Evolutionary conservation across 345 rosid genomes (phyloP).

Genomic region (Euphorbia lathyris): DNA sequence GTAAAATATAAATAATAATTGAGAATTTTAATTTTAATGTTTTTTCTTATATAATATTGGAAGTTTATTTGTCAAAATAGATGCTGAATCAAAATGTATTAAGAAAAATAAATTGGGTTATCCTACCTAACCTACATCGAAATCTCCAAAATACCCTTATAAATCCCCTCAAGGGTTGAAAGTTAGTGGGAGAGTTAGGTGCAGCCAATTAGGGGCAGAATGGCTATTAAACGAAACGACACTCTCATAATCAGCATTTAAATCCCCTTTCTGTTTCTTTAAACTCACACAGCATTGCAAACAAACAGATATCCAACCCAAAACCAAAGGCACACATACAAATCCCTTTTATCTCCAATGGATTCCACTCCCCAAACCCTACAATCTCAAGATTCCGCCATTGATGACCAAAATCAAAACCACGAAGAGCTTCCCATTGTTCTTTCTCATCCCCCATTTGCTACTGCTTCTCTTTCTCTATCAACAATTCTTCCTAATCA

Average conservation of each 20-base stretch:
- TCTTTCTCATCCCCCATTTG: slow-evolving; percentile 50
- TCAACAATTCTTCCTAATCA: slow-evolving; percentile 42
- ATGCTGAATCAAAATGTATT: too few species aligned
- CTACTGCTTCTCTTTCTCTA: slow-evolving; percentile 52
- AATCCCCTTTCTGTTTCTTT: neutral
- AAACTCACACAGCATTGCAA: neutral
- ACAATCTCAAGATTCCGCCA: slow-evolving; percentile 34
- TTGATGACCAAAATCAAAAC: slow-evolving; percentile 23
- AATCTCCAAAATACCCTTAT: slow-evolving; percentile 13
- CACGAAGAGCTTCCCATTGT: slow-evolving; percentile 36
- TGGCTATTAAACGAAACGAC: neutral
- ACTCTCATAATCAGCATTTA: neutral
- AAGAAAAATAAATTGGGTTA: neutral
- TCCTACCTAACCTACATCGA: neutral
- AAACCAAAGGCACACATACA: neutral
- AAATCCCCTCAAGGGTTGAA: neutral
- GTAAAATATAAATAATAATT: too few species aligned
- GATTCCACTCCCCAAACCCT: slow-evolving; percentile 37
- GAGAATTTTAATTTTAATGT: too few species aligned
- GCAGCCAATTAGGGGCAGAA: neutral
- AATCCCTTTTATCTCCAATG: slow-evolving; percentile 26
- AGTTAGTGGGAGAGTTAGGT: slow-evolving; percentile 6
- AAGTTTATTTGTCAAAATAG: too few species aligned
- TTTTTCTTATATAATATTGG: too few species aligned
- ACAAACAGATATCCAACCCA: neutral